Evolutionary conservation across 2,329 filamentous ascomycete species (phyloP).

Genomic region (Colletotrichum cereale): DNA sequence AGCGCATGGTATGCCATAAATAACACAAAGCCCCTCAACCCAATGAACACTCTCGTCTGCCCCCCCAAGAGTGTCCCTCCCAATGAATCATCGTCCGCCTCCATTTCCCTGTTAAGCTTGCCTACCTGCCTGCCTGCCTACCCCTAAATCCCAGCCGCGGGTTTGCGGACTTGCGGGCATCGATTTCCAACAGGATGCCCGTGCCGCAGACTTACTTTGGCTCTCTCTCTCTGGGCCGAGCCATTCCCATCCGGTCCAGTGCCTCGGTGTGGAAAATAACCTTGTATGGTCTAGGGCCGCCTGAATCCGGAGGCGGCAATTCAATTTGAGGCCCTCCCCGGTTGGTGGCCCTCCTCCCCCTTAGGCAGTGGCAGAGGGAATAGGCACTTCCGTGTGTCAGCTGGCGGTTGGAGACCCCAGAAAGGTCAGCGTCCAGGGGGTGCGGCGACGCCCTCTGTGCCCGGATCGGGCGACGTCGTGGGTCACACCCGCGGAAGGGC

Average conservation of each 20-base stretch:
- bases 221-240: background rate
- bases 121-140: background rate
- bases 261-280: conserved; percentile 1
- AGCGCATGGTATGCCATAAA: conserved; percentile 13
- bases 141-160: conserved; percentile 23
- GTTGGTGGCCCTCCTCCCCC: background rate
- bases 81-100: background rate
- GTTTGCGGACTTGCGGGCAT: background rate
- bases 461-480: conserved; percentile 37
- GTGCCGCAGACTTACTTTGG: conserved; percentile 27
- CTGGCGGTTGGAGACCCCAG: conserved; percentile 24
- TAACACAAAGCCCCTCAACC: conserved; percentile 4
- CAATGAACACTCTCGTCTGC: background rate
- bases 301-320: background rate
- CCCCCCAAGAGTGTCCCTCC: background rate
- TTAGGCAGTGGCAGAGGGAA: background rate
- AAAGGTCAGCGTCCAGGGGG: conserved; percentile 13
- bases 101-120: too few species aligned
- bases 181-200: conserved; percentile 8
- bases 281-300: background rate
- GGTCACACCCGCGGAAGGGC: conserved; percentile 31
- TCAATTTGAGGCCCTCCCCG: conserved; percentile 3
- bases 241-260: conserved; percentile 4
- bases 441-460: conserved; percentile 21
- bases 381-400: conserved; percentile 28